These are phyloP conservation scores for Alternaria sp. DNA, from an alignment of 2,329 filamentous ascomycete genomes.

Conservation along the genomic window DNA sequence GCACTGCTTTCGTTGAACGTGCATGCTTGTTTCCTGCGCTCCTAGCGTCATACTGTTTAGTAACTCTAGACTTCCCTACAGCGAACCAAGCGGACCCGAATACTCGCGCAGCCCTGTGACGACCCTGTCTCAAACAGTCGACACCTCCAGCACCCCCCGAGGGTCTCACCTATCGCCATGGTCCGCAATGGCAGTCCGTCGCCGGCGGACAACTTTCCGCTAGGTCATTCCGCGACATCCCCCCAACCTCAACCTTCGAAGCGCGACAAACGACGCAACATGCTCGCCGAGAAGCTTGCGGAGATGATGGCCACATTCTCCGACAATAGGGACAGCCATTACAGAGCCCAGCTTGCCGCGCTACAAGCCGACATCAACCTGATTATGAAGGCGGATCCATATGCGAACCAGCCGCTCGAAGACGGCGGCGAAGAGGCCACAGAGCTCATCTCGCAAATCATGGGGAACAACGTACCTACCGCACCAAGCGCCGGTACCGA, in stretches of 20 bases:
- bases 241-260: constrained; percentile 71
- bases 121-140: constrained; percentile 7
- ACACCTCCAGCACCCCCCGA: background rate
- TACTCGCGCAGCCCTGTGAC: constrained; percentile 2
- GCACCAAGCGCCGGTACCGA: constrained; percentile 71
- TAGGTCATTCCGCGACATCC: constrained; percentile 51
- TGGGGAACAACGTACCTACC: constrained; percentile 51
- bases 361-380: constrained; percentile 91
- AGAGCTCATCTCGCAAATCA: constrained; percentile 62
- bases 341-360: constrained; percentile 87
- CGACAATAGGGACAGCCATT: constrained; percentile 81
- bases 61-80: background rate
- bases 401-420: constrained; percentile 73
- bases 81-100: background rate
- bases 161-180: constrained; percentile 34
- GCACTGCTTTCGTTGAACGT: constrained; percentile 1
- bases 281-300: constrained; percentile 79
- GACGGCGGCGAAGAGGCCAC: constrained; percentile 71
- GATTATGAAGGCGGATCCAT: constrained; percentile 85
- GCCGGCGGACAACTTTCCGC: constrained; percentile 46
- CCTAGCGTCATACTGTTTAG: background rate
- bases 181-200: constrained; percentile 50
- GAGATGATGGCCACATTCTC: constrained; percentile 80
- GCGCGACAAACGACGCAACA: constrained; percentile 87
- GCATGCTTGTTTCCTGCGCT: background rate